A percentile compares a stretch with the other conserved stretches of the same genome.
Conservation (phyloP, 148 eudicot species). For the Dysphania ambrosioides region DNA sequence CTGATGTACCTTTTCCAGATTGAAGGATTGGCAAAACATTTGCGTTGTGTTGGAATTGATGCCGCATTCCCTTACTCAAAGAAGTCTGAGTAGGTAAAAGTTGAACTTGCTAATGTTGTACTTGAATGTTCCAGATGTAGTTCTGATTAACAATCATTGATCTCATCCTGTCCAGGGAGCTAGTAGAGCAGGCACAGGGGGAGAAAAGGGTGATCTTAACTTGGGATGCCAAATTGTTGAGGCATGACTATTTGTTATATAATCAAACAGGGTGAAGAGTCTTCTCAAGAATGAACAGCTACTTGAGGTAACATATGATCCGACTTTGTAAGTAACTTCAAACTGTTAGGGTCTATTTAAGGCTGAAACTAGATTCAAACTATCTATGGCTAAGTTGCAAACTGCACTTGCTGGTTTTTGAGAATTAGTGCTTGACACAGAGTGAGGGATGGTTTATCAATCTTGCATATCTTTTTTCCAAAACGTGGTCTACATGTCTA, state of each 20-base stretch:
- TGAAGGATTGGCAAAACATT: conserved; percentile 92
- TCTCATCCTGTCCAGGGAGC: conserved; percentile 46
- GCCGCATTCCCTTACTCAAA: conserved; percentile 76
- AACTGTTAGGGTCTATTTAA: background rate
- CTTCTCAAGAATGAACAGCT: conserved; percentile 92
- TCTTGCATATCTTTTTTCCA: too few species aligned
- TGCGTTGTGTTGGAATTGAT: conserved; percentile 91
- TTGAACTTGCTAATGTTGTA: background rate
- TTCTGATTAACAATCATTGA: conserved; percentile 3
- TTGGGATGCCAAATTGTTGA: conserved; percentile 83
- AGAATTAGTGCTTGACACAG: background rate
- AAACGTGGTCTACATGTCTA: background rate
- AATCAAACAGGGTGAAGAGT: conserved; percentile 79
- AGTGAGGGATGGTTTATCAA: background rate
- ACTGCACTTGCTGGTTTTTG: conserved; percentile 1
- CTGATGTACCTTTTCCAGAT: conserved; percentile 43
- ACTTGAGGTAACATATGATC: conserved; percentile 53
- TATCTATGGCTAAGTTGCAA: background rate
- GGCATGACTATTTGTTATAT: conserved; percentile 68
- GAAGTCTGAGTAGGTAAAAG: conserved; percentile 76
- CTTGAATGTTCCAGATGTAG: background rate
- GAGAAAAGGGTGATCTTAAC: conserved; percentile 92
- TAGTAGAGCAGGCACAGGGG: conserved; percentile 72
- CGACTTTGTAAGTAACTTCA: background rate
- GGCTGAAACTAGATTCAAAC: background rate